Conservation (phyloP, 2,329 filamentous ascomycete genomes). For the Beauveria pseudobassiana region DNA sequence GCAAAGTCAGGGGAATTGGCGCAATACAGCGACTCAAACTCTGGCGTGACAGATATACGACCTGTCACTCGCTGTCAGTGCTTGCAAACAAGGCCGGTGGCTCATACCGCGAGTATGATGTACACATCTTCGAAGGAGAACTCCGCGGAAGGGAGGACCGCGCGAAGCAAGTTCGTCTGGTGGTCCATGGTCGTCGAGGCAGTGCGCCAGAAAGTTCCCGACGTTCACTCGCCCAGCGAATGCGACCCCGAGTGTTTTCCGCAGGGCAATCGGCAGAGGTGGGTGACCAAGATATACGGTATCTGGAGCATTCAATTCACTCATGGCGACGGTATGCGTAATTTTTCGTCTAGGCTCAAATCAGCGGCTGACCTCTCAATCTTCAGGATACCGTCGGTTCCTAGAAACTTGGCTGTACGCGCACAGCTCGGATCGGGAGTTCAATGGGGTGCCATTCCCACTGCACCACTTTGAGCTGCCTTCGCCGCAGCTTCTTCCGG, state of each 20-base stretch:
- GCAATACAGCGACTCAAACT: constrained; percentile 46
- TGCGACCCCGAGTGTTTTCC: constrained; percentile 32
- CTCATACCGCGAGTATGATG: constrained; percentile 40
- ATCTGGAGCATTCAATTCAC: constrained; percentile 43
- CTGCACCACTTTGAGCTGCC: constrained; percentile 39
- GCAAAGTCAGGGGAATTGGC: constrained; percentile 42
- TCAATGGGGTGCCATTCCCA: constrained; percentile 38
- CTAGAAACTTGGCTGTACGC: constrained; percentile 38
- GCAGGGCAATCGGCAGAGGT: constrained; percentile 17
- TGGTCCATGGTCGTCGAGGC: constrained; percentile 31
- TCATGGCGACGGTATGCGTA: constrained; percentile 34
- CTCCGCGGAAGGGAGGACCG: constrained; percentile 39
- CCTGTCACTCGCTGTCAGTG: constrained; percentile 39
- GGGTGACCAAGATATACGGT: constrained; percentile 35
- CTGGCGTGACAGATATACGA: constrained; percentile 42
- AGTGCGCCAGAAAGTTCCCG: constrained; percentile 30
- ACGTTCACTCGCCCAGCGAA: constrained; percentile 35
- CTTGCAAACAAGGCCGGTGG: constrained; percentile 40
- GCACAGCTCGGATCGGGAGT: constrained; percentile 39
- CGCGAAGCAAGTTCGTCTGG: constrained; percentile 37
- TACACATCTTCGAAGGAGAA: constrained; percentile 40
- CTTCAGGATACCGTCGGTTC: constrained; percentile 38
- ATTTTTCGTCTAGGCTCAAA: constrained; percentile 3
- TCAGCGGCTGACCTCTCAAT: neutral
- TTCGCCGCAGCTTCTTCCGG: constrained; percentile 37